Evolutionary conservation across 2,329 filamentous ascomycete genomes (phyloP).

Genomic region (Lasiodiplodia gonubiensis): DNA sequence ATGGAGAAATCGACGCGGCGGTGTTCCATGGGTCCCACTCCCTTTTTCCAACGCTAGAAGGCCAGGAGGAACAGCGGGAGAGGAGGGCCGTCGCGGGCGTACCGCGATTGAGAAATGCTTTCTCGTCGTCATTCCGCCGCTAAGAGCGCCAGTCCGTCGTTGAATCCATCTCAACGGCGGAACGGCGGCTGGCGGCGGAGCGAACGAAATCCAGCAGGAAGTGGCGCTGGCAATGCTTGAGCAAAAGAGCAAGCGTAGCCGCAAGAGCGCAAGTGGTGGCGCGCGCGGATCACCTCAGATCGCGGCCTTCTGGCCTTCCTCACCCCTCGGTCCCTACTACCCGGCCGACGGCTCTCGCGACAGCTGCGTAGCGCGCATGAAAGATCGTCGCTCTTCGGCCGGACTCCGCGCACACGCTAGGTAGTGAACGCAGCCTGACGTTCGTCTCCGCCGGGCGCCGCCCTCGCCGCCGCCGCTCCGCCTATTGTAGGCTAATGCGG

Average conservation of each 20-base stretch:
- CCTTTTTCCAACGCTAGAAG: not conserved
- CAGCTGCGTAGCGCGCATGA: conserved; percentile 6
- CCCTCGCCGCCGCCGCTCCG: conserved; percentile 11
- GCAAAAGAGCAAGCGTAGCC: conserved; percentile 7
- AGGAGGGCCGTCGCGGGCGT: conserved; percentile 1
- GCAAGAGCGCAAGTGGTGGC: conserved; percentile 4
- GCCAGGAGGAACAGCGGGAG: conserved; percentile 4
- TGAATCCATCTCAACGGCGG: not conserved
- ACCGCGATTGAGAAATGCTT: not conserved
- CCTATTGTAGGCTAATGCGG: not conserved
- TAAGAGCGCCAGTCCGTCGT: not conserved
- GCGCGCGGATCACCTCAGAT: conserved; percentile 16
- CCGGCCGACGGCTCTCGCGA: not conserved
- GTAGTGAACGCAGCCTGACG: conserved; percentile 6
- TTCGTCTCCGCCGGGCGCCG: conserved; percentile 12
- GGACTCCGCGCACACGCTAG: conserved; percentile 11
- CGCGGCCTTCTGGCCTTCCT: not conserved
- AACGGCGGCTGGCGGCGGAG: conserved; percentile 9
- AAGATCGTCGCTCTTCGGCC: conserved; percentile 18
- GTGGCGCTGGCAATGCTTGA: not conserved
- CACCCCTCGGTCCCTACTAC: conserved; percentile 4
- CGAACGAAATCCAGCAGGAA: not conserved
- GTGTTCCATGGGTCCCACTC: conserved; percentile 4
- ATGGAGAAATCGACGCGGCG: conserved; percentile 18
- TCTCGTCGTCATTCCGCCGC: not conserved